Evolutionary conservation across 768 basidiomycete genomes (phyloP), one percentile per base, ranked within the genome.

Genomic region (Amanita polypyramis): DNA sequence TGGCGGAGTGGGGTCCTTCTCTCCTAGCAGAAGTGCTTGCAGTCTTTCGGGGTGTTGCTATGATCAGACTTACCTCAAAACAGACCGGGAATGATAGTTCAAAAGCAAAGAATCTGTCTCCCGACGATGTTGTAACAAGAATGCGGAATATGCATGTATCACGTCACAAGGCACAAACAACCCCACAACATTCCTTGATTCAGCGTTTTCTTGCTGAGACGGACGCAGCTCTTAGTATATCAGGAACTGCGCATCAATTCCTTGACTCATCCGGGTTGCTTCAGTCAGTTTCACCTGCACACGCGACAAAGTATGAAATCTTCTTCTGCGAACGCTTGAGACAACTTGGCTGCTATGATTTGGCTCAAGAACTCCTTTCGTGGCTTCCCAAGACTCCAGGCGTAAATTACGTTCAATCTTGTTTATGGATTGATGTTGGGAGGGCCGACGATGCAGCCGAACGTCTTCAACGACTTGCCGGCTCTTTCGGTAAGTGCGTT

Each of bases 311-410:
- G 54, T 72, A 69, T 40, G 93, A 95, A 61, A 76, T 84, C 25
- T 56, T 74, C 37, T 81, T 92, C 56, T 87, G 84, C 56, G 80
- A 90, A 52, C 66, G 70, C 23, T 70, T 95, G 38, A 72, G 85
- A 32, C 60, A 66, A 1, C 65, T 85, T 45, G 83, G 81, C 12
- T 82, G 84, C 56, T 68, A 72, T 49, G 70, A 76, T 50, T 68
- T 76, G 30, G 72, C 85, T 1, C 64, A 74, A 43, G 82, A 85
- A 51, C 67, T 87, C 47, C 65, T 89, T 39, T 77, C 78, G 19
- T 85, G 85, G 79, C 73, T 93, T 21, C 91, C 92, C 9, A 69
- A 82, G 40, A 84, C 85, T 12, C 79, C 91, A 21, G 86, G 77
- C 3, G 79, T 80, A 42, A 73, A 74, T 25, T 95, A 89, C 61